Percentiles rank a stretch among this genome's conserved stretches.
Conservation (phyloP, 768 basidiomycete species). For the Amanita fuliginea region DNA sequence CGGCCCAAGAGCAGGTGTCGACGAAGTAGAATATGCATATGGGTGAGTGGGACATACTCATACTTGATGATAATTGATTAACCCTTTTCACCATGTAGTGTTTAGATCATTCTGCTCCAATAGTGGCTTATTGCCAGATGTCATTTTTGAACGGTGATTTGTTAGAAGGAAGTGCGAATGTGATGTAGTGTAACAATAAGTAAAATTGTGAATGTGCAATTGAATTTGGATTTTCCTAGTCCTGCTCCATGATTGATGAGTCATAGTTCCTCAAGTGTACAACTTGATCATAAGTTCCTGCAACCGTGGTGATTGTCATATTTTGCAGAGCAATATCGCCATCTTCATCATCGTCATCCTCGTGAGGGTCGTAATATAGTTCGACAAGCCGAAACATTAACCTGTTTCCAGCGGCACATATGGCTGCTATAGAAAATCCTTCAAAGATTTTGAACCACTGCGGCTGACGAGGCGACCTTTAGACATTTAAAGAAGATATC, state of each 20-base stretch:
- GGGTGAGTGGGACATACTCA: constrained; percentile 38
- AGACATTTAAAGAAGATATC: not conserved
- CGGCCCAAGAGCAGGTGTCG: constrained; percentile 71
- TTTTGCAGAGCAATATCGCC: not conserved
- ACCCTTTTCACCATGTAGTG: not conserved
- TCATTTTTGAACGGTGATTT: not conserved
- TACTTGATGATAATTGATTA: not conserved
- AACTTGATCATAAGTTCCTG: not conserved
- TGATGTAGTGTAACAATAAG: not conserved
- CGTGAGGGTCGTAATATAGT: constrained; percentile 14
- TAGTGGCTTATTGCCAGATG: not conserved
- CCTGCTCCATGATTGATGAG: not conserved
- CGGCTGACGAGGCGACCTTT: constrained; percentile 8
- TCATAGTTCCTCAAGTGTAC: not conserved
- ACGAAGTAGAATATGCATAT: constrained; percentile 85
- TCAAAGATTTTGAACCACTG: constrained; percentile 15
- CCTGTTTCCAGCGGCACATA: constrained; percentile 17
- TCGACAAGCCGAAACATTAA: constrained; percentile 17
- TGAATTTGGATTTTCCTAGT: not conserved
- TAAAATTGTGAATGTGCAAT: not conserved
- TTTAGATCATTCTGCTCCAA: constrained; percentile 4
- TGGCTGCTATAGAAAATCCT: constrained; percentile 14
- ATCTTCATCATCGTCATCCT: not conserved
- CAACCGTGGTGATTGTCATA: not conserved
- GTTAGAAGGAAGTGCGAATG: not conserved